phyloP scores from a whole-genome alignment of 345 rosid genomes.

The Bretschneidera sinensis region DNA sequence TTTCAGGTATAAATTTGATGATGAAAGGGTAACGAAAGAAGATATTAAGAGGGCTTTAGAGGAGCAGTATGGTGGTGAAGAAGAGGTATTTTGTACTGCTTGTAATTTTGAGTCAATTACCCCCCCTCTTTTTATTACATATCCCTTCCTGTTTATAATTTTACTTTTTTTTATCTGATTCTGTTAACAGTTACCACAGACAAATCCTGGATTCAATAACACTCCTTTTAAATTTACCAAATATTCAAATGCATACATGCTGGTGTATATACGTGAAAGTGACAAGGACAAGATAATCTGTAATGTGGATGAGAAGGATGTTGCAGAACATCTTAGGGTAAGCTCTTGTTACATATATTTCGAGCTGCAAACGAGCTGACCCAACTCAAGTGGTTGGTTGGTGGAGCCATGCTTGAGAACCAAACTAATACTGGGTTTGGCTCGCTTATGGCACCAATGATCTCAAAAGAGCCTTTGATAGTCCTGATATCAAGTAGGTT shows the following conservation, averaged over 20 bases:
- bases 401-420: not conserved
- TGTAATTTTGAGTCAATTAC: not conserved
- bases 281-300: constrained; percentile 97
- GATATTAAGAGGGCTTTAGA: constrained; percentile 87
- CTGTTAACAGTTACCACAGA: constrained; percentile 70
- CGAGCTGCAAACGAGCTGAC: constrained; percentile 4
- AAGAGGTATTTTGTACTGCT: constrained; percentile 53
- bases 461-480: not conserved
- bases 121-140: constrained; percentile 4
- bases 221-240: constrained; percentile 88
- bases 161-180: constrained; percentile 21
- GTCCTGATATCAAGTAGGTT: constrained; percentile 7
- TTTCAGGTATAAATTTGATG: constrained; percentile 94
- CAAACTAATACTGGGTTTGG: constrained; percentile 8
- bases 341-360: constrained; percentile 21
- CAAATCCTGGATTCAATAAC: constrained; percentile 92
- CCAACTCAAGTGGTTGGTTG: not conserved
- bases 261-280: constrained; percentile 93
- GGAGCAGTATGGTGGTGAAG: constrained; percentile 99
- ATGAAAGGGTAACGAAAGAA: constrained; percentile 95
- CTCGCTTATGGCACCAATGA: not conserved
- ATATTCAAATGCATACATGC: constrained; percentile 97
- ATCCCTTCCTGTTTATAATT: constrained; percentile 10
- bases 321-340: constrained; percentile 94
- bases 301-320: constrained; percentile 95